Percentiles rank a stretch among this genome's conserved stretches.
These are phyloP conservation scores for Nothophytophthora sp. DNA, from an alignment of 352 stramenopile species.

Conservation along the genomic window DNA sequence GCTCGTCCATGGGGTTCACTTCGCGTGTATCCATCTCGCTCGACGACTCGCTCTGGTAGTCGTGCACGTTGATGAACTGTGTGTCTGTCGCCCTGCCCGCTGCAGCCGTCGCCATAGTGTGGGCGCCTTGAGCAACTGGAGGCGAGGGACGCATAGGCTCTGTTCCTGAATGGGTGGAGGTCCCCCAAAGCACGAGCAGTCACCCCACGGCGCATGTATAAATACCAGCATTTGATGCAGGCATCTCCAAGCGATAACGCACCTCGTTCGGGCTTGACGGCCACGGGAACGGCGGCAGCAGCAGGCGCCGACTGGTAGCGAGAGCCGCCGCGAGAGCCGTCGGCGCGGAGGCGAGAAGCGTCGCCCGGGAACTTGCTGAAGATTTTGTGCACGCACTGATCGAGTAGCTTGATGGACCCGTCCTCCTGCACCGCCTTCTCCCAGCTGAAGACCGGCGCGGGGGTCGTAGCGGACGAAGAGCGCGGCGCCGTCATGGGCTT, in stretches of 20 bases:
- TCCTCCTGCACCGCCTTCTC: slow-evolving; percentile 29
- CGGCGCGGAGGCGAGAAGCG: neutral
- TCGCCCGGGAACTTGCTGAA: slow-evolving; percentile 22
- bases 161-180: no score
- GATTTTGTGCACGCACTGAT: slow-evolving; percentile 19
- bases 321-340: slow-evolving; percentile 6
- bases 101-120: neutral
- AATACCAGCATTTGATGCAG: neutral
- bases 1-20: slow-evolving; percentile 64
- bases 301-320: slow-evolving; percentile 16
- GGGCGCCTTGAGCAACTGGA: neutral
- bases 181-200: no score
- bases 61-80: slow-evolving; percentile 27
- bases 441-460: slow-evolving; percentile 27
- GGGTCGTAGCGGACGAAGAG: neutral
- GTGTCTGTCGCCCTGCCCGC: neutral
- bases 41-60: slow-evolving; percentile 49
- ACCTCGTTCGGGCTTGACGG: slow-evolving; percentile 20
- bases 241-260: neutral
- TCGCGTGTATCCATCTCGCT: slow-evolving; percentile 51
- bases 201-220: neutral
- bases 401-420: slow-evolving; percentile 21
- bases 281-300: neutral
- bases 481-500: no score
- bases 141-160: slow-evolving; percentile 1